Evolutionary conservation across 2,329 filamentous ascomycete genomes (phyloP).

Genomic region (Nothophoma quercina): DNA sequence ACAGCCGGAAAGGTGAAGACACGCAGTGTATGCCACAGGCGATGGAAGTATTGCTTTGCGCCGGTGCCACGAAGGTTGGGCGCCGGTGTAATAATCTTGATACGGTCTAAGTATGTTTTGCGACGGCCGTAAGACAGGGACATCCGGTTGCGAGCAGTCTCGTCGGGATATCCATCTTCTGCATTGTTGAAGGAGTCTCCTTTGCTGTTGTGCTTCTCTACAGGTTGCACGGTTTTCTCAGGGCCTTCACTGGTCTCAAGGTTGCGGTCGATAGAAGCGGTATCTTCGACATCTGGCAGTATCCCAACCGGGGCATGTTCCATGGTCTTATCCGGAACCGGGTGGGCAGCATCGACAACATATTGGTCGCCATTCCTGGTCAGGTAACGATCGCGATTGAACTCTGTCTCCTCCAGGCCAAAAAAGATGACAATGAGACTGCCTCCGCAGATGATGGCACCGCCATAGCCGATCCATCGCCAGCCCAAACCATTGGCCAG

Average conservation of each 20-base stretch:
- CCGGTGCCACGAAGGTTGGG: constrained; percentile 62
- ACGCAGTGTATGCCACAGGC: constrained; percentile 64
- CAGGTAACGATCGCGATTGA: constrained; percentile 24
- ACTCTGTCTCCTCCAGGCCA: constrained; percentile 27
- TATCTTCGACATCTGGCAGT: constrained; percentile 4
- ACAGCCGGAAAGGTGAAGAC: constrained; percentile 66
- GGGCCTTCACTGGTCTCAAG: neutral
- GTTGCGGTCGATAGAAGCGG: neutral
- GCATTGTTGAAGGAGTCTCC: constrained; percentile 8
- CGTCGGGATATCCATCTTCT: constrained; percentile 3
- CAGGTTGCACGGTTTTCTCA: constrained; percentile 16
- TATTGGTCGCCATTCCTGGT: constrained; percentile 10
- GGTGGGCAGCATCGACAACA: constrained; percentile 16
- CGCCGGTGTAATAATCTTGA: constrained; percentile 63
- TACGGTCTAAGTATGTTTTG: constrained; percentile 64
- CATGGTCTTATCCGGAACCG: constrained; percentile 11
- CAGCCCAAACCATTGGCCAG: constrained; percentile 25
- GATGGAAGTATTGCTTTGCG: constrained; percentile 61
- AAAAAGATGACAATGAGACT: constrained; percentile 25
- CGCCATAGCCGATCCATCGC: constrained; percentile 28
- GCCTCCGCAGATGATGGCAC: constrained; percentile 25
- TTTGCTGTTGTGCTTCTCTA: constrained; percentile 12
- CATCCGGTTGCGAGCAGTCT: constrained; percentile 25
- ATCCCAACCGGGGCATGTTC: constrained; percentile 9
- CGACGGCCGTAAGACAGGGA: constrained; percentile 20